phyloP scores from a whole-genome alignment of 2,329 filamentous ascomycete species.

The Graphilbum ipis-grandicollis region DNA sequence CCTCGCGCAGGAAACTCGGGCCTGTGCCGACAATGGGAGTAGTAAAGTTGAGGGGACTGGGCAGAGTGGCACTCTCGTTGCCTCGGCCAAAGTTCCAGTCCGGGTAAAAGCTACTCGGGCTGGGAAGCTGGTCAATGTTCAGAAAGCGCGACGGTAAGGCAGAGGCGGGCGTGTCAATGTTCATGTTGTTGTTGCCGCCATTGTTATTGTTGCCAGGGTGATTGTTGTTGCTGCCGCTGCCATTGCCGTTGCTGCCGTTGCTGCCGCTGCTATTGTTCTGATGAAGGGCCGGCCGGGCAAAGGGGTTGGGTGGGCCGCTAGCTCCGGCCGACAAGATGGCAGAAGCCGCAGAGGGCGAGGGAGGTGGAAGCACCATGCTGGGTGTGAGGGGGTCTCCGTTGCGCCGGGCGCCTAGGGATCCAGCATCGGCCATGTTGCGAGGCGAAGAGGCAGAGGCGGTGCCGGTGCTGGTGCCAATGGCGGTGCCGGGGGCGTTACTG shows the following conservation, averaged over 20 bases:
- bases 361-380: conserved; percentile 74
- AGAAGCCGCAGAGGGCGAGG: conserved; percentile 66
- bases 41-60: conserved; percentile 82
- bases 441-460: conserved; percentile 37
- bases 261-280: conserved; percentile 44
- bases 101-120: conserved; percentile 80
- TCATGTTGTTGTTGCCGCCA: conserved; percentile 27
- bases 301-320: conserved; percentile 84
- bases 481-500: conserved; percentile 55
- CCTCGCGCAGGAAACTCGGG: conserved; percentile 45
- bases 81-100: conserved; percentile 65
- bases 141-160: conserved; percentile 85
- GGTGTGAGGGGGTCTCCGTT: conserved; percentile 13
- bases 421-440: conserved; percentile 35
- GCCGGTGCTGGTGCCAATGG: conserved; percentile 9
- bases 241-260: conserved; percentile 1
- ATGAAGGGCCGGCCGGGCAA: conserved; percentile 71
- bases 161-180: conserved; percentile 73
- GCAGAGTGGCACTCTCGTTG: conserved; percentile 66
- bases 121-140: conserved; percentile 71
- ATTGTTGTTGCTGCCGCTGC: background rate
- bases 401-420: conserved; percentile 31
- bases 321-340: conserved; percentile 80
- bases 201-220: conserved; percentile 54
- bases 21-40: conserved; percentile 54